Evolutionary conservation across 2,329 filamentous ascomycete species (phyloP).

Genomic region (Penicillium sp.): DNA sequence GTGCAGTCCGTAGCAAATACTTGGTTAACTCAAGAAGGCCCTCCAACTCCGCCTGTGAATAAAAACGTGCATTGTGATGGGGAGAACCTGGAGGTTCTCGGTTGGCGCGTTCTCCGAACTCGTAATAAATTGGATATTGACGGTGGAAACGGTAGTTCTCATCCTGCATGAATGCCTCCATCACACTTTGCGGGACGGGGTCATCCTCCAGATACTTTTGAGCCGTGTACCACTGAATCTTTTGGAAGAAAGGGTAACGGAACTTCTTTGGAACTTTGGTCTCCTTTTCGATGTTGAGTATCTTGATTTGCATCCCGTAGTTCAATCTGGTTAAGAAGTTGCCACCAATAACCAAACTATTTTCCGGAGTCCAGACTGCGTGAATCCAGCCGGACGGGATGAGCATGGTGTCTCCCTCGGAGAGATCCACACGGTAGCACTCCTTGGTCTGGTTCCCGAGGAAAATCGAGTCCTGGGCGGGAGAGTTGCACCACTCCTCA

Average conservation of each 20-base stretch:
- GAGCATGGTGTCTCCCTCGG: slow-evolving; percentile 60
- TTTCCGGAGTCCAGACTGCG: slow-evolving; percentile 61
- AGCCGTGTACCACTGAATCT: slow-evolving; percentile 60
- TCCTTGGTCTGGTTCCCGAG: slow-evolving; percentile 57
- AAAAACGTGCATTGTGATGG: slow-evolving; percentile 53
- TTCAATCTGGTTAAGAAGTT: slow-evolving; percentile 60
- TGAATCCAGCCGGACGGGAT: slow-evolving; percentile 66
- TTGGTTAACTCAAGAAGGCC: slow-evolving; percentile 52
- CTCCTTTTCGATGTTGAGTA: slow-evolving; percentile 58
- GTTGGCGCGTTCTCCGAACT: slow-evolving; percentile 48
- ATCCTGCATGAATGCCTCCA: slow-evolving; percentile 48
- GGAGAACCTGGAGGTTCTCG: slow-evolving; percentile 45
- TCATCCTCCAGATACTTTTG: slow-evolving; percentile 57
- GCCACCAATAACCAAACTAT: slow-evolving; percentile 62
- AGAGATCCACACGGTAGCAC: slow-evolving; percentile 58
- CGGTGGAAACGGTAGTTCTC: slow-evolving; percentile 47
- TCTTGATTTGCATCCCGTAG: slow-evolving; percentile 58
- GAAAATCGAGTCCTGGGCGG: slow-evolving; percentile 58
- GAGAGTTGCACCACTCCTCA: slow-evolving; percentile 61
- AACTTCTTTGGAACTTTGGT: slow-evolving; percentile 59
- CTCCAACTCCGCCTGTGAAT: slow-evolving; percentile 54
- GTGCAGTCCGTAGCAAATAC: slow-evolving; percentile 55
- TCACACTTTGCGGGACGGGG: slow-evolving; percentile 51
- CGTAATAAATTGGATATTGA: slow-evolving; percentile 49
- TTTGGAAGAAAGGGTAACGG: slow-evolving; percentile 60